Percentiles rank a stretch among this genome's conserved stretches.
Conservation (phyloP, 768 basidiomycete species). For the Phanerochaete sordida region DNA sequence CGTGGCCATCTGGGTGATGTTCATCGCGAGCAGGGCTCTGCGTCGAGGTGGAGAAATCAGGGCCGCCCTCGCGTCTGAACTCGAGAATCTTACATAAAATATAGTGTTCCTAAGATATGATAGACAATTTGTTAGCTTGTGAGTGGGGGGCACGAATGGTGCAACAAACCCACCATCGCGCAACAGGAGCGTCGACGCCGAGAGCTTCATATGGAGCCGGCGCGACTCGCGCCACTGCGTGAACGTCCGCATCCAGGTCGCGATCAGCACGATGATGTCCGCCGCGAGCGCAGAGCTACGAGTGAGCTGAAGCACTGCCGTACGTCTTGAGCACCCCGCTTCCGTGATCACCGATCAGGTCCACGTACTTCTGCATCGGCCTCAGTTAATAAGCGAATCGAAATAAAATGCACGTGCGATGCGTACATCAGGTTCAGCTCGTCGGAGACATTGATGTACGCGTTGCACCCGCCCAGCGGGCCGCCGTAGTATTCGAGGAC, state of each 20-base stretch:
- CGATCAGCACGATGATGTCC: not conserved
- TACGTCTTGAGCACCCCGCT: not conserved
- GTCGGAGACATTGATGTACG: not conserved
- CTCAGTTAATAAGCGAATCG: no score
- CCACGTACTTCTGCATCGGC: not conserved
- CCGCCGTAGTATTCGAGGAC: not conserved
- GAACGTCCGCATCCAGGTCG: not conserved
- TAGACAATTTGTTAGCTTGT: no score
- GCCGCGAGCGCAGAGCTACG: not conserved
- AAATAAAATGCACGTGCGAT: not conserved
- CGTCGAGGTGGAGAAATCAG: not conserved
- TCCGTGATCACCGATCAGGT: not conserved
- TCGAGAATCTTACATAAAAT: not conserved
- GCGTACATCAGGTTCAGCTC: not conserved
- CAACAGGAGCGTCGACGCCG: not conserved
- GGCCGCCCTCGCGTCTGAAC: not conserved
- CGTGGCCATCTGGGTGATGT: not conserved
- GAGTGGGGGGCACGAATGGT: no score
- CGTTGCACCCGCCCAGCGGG: not conserved
- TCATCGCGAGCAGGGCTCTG: not conserved
- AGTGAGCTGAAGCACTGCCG: not conserved
- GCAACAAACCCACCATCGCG: constrained; percentile 1
- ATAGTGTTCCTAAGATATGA: not conserved
- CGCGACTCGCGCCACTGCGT: not conserved
- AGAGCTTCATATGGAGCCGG: not conserved